Conservation (phyloP, 2,329 filamentous ascomycete species). For the Byssoonygena ceratinophila region DNA sequence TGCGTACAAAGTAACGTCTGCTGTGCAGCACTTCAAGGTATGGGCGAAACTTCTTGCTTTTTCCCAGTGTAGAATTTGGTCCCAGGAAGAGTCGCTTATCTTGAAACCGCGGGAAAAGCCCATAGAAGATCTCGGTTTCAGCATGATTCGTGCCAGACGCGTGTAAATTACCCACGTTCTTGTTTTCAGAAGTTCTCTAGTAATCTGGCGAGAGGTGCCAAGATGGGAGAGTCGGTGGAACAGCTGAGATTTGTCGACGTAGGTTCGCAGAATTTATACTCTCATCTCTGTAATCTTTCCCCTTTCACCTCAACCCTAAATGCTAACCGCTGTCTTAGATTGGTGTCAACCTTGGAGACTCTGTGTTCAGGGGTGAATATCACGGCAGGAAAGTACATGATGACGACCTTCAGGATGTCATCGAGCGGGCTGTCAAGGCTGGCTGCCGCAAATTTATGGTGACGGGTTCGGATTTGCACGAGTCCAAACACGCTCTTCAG, state of each 20-base stretch:
- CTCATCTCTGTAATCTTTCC: background rate
- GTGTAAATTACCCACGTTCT: slow-evolving; percentile 1
- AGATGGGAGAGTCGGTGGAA: slow-evolving; percentile 28
- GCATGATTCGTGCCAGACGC: background rate
- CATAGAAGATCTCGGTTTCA: background rate
- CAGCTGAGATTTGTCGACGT: slow-evolving; percentile 41
- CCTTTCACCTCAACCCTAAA: background rate
- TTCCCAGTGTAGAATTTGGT: background rate
- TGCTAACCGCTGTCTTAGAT: slow-evolving; percentile 41
- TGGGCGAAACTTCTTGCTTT: background rate
- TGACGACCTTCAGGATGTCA: slow-evolving; percentile 48
- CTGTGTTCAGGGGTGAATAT: slow-evolving; percentile 75
- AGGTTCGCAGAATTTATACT: slow-evolving; percentile 19
- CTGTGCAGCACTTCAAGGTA: background rate
- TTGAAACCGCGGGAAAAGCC: background rate
- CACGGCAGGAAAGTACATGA: slow-evolving; percentile 58
- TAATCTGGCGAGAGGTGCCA: slow-evolving; percentile 9
- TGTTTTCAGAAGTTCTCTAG: slow-evolving; percentile 1
- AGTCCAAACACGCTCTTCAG: slow-evolving; percentile 62
- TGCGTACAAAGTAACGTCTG: background rate
- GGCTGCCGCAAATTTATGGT: slow-evolving; percentile 87
- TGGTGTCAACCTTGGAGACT: slow-evolving; percentile 91
- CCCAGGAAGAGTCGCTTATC: background rate
- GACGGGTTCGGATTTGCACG: slow-evolving; percentile 76
- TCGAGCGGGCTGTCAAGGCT: slow-evolving; percentile 64